Evolutionary conservation across 2,329 filamentous ascomycete species (phyloP), one percentile per base, ranked within the genome.

Genomic region (Leptographium procerum): DNA sequence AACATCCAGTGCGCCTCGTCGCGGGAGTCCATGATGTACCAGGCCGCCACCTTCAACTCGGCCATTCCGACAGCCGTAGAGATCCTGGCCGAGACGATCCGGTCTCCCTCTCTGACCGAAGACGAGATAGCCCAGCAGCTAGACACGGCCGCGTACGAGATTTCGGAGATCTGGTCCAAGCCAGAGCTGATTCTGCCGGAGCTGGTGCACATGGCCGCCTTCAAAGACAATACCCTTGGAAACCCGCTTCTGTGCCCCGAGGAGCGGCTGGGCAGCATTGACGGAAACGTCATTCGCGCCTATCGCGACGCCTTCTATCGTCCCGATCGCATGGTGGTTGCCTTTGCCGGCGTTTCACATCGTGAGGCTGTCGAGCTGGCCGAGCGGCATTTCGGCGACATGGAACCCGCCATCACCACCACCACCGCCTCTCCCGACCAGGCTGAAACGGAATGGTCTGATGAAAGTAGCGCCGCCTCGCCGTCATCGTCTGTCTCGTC

Each of bases 1-100:
- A 96, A 96, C 70, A 92, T 99, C 60, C 91, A 97, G 74, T 99
- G 94, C 74, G 91, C 92, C 13, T 96, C 91, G 1, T 95, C 91
- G 2, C 82, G 94, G 64, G 94, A 99, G 73, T 90, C 90, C 59
- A 83, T 99, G 74, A 99, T 99, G 94, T 99, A 99, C 77, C 94
- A 99, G 73, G 89, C 91, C 1, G 94, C 94, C 29, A 96, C 91
- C 33, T 99, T 99, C 82, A 99, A 99, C 76, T 87, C 86, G 29
- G 87, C 90, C 22, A 91, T 99, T 10, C 86, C 89, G 8, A 84
- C 84, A 10, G 90, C 92, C 14, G 83, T 95, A 28, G 89, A 80
- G 33, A 75, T 99, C 22, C 82, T 99, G 47, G 92, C 94, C 60
- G 94, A 99, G 71, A 97, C 94, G 34, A 95, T 99, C 62, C 87